Percentiles rank a stretch among this genome's conserved stretches.
phyloP scores from a whole-genome alignment of 768 basidiomycete genomes.

The Collybia sordida region DNA sequence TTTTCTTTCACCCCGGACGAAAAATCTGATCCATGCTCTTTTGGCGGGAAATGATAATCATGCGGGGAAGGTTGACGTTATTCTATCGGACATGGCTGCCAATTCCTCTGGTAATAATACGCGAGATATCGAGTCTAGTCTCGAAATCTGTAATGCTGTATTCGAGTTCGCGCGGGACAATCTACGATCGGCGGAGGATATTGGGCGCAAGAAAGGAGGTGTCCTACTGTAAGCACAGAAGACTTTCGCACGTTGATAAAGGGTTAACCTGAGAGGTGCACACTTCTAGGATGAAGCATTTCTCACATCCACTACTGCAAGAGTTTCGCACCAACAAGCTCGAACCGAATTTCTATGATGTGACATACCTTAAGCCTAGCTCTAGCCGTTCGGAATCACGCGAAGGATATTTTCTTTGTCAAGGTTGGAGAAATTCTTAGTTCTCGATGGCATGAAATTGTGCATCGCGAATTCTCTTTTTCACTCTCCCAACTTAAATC shows the following conservation, averaged over 20 bases:
- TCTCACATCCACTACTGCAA: slow-evolving; percentile 69
- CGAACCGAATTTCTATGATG: slow-evolving; percentile 61
- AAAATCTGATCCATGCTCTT: slow-evolving; percentile 39
- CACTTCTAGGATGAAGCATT: slow-evolving; percentile 74
- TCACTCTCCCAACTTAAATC: no score
- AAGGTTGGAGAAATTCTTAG: slow-evolving; percentile 53
- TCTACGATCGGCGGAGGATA: slow-evolving; percentile 45
- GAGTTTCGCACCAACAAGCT: slow-evolving; percentile 63
- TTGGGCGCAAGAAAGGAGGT: slow-evolving; percentile 44
- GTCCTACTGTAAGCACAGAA: slow-evolving; percentile 52
- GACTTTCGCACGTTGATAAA: background rate
- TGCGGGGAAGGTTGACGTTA: slow-evolving; percentile 63
- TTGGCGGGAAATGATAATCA: slow-evolving; percentile 24
- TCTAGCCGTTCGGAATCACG: slow-evolving; percentile 75
- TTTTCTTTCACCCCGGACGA: slow-evolving; percentile 63
- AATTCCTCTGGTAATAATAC: slow-evolving; percentile 72
- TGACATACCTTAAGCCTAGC: slow-evolving; percentile 77
- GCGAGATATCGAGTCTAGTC: slow-evolving; percentile 64
- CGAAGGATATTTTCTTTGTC: slow-evolving; percentile 87
- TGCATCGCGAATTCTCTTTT: no score
- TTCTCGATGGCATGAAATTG: no score
- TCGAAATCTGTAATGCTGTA: slow-evolving; percentile 76
- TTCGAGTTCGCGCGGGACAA: slow-evolving; percentile 62
- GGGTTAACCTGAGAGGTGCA: no score
- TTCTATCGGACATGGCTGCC: slow-evolving; percentile 90